A percentile compares a stretch with the other conserved stretches of the same genome.
These are phyloP conservation scores for Dioszegia crocea DNA, from an alignment of 768 basidiomycete species.

Conservation along the genomic window DNA sequence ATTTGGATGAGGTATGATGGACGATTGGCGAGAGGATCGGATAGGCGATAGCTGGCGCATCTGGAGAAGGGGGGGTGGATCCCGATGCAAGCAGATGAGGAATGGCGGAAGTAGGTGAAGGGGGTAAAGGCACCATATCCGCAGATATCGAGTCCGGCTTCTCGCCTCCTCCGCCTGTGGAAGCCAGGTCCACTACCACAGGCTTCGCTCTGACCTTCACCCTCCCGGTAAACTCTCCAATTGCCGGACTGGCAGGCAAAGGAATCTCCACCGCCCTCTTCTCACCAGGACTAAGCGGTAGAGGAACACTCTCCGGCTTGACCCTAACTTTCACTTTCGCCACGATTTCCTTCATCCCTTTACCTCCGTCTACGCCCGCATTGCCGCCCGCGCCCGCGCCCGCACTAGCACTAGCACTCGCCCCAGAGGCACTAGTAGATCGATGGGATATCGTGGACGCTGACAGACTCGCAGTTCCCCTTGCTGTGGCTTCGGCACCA, in stretches of 20 bases:
- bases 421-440: no score
- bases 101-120: conserved; percentile 2
- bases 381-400: no score
- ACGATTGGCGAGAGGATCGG: no score
- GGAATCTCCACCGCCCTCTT: conserved; percentile 18
- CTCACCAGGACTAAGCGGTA: conserved; percentile 16
- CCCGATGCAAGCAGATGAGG: no score
- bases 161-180: not conserved
- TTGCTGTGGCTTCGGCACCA: not conserved
- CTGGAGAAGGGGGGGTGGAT: no score
- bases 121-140: not conserved
- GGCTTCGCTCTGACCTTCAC: not conserved
- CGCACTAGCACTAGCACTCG: no score
- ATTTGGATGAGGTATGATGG: no score
- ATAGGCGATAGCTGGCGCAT: no score
- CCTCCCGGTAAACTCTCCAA: not conserved
- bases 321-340: conserved; percentile 25
- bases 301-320: conserved; percentile 21
- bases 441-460: conserved; percentile 4
- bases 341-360: not conserved
- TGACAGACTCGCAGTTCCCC: not conserved
- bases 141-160: not conserved
- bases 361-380: no score
- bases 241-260: conserved; percentile 18
- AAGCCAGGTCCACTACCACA: not conserved